phyloP scores from a whole-genome alignment of 169 alveolate species.

The Toxoplasma gondii region DNA sequence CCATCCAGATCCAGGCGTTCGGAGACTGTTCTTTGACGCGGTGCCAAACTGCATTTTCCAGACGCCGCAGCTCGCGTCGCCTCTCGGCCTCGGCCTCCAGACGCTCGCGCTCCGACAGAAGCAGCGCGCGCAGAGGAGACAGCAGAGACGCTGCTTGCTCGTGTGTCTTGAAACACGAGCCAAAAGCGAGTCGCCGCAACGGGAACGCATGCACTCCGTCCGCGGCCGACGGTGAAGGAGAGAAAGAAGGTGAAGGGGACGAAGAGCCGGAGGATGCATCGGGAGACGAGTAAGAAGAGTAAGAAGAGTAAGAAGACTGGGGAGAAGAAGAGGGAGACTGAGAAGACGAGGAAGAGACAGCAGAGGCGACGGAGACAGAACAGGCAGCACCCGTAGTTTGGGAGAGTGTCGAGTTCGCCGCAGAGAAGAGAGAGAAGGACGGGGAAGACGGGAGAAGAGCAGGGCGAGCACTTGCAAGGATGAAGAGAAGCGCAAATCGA shows the following conservation, averaged over 20 bases:
- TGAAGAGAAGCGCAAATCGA: too few relatives aligned
- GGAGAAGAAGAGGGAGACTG: background rate
- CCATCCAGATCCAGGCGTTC: slow-evolving; percentile 41
- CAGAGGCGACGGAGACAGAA: too few relatives aligned
- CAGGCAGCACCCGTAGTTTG: too few relatives aligned
- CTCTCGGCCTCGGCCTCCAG: background rate
- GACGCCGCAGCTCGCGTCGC: background rate
- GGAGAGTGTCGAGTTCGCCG: too few relatives aligned
- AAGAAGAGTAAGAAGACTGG: too few relatives aligned
- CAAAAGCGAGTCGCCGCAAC: slow-evolving; percentile 54
- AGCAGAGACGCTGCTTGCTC: slow-evolving; percentile 34
- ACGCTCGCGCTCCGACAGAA: background rate
- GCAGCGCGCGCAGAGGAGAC: slow-evolving; percentile 1
- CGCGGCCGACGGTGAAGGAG: background rate
- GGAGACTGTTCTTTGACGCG: background rate
- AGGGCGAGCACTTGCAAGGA: too few relatives aligned
- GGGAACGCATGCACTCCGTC: slow-evolving; percentile 27
- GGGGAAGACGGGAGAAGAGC: too few relatives aligned
- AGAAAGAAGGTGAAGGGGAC: background rate
- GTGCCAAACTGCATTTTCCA: background rate
- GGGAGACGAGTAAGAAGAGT: too few relatives aligned
- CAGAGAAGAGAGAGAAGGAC: too few relatives aligned
- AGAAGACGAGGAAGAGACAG: too few relatives aligned
- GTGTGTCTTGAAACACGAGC: background rate
- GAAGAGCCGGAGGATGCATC: background rate